Evolutionary conservation across 495 filamentous ascomycete species (phyloP).

Genomic region (Penicillium dipodomyicola): DNA sequence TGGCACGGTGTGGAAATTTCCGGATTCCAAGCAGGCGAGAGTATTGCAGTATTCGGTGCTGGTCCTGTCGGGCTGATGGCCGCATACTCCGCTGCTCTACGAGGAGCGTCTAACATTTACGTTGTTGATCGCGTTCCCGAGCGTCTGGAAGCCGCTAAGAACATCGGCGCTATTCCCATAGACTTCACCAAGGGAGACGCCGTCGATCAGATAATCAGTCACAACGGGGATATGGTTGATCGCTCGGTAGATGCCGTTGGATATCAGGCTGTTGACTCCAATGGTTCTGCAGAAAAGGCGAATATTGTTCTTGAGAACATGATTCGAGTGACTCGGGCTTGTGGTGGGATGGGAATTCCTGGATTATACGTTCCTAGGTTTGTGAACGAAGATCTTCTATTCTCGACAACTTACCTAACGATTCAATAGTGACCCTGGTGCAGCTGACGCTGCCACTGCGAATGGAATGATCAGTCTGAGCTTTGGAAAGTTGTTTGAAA

Average conservation of each 20-base stretch:
- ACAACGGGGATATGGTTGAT: slow-evolving; percentile 49
- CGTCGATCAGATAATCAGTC: slow-evolving; percentile 36
- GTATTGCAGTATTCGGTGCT: slow-evolving; percentile 49
- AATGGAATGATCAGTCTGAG: slow-evolving; percentile 56
- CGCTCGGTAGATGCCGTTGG: slow-evolving; percentile 54
- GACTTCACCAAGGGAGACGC: slow-evolving; percentile 40
- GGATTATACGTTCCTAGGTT: slow-evolving; percentile 43
- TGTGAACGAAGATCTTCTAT: neutral
- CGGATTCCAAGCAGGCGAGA: slow-evolving; percentile 55
- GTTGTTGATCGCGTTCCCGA: slow-evolving; percentile 56
- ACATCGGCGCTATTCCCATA: slow-evolving; percentile 48
- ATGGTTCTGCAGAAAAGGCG: slow-evolving; percentile 40
- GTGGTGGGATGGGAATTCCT: slow-evolving; percentile 50
- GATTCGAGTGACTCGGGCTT: slow-evolving; percentile 46
- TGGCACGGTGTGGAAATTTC: slow-evolving; percentile 57
- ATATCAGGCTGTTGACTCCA: slow-evolving; percentile 49
- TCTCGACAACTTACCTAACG: neutral
- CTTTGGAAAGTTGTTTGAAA: slow-evolving; percentile 62
- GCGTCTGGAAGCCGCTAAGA: slow-evolving; percentile 49
- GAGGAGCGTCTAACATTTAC: slow-evolving; percentile 52
- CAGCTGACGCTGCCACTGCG: slow-evolving; percentile 42
- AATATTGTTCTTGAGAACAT: slow-evolving; percentile 48
- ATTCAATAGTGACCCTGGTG: slow-evolving; percentile 39
- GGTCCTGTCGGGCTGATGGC: slow-evolving; percentile 58
- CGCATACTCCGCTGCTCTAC: slow-evolving; percentile 52